A percentile compares a stretch with the other conserved stretches of the same genome.
Conservation (phyloP, 805 yeast genomes). For the Myxozyma vanderwaltii region DNA sequence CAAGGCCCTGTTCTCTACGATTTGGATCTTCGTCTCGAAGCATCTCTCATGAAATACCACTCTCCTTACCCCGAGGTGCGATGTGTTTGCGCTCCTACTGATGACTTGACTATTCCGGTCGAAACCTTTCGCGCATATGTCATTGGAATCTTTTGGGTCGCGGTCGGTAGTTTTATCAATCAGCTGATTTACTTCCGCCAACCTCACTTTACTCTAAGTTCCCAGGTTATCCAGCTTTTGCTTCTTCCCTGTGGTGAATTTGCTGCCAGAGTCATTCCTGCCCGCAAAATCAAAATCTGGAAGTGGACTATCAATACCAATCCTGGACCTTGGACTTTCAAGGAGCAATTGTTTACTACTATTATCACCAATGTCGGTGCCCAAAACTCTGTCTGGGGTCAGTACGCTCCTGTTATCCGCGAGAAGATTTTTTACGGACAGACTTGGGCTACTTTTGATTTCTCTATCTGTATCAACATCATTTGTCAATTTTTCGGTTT, state of each 20-base stretch:
- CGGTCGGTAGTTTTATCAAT: constrained; percentile 59
- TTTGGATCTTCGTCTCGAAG: constrained; percentile 48
- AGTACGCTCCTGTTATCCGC: constrained; percentile 28
- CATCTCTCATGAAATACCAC: constrained; percentile 47
- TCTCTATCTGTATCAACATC: constrained; percentile 54
- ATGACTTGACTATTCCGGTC: constrained; percentile 50
- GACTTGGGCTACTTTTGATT: constrained; percentile 48
- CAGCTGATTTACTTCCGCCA: constrained; percentile 58
- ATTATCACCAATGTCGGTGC: constrained; percentile 38
- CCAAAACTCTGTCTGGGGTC: constrained; percentile 31
- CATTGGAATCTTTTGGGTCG: constrained; percentile 55
- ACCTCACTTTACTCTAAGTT: constrained; percentile 55
- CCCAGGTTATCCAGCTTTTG: constrained; percentile 59
- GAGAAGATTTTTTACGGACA: constrained; percentile 42
- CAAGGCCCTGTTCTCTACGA: constrained; percentile 23
- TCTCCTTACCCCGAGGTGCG: constrained; percentile 65
- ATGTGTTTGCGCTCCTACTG: constrained; percentile 38
- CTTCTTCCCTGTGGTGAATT: constrained; percentile 60
- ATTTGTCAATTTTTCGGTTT: constrained; percentile 66
- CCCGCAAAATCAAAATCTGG: constrained; percentile 46
- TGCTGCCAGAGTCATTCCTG: constrained; percentile 50
- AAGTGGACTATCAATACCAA: constrained; percentile 51
- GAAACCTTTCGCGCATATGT: constrained; percentile 59
- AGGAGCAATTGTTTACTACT: constrained; percentile 61
- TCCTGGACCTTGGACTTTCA: constrained; percentile 66